A percentile compares a stretch with the other conserved stretches of the same genome.
Conservation (phyloP, 2,329 filamentous ascomycete genomes). For the Beauveria australis region DNA sequence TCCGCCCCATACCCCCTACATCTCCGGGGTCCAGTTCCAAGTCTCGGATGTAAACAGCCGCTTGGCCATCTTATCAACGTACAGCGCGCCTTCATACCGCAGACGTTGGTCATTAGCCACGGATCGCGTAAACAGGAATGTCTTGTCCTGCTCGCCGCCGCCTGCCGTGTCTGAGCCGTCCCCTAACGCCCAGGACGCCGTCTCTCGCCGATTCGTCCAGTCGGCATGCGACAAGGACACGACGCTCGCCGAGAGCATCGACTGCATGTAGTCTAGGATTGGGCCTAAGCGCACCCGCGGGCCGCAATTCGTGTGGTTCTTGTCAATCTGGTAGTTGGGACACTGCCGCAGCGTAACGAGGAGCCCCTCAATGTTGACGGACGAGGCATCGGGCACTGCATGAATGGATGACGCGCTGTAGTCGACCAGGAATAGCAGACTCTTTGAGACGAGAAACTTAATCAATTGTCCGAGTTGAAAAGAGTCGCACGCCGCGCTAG, state of each 20-base stretch:
- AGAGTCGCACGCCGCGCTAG: slow-evolving; percentile 62
- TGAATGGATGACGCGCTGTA: slow-evolving; percentile 42
- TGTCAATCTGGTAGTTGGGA: slow-evolving; percentile 66
- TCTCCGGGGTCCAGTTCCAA: slow-evolving; percentile 54
- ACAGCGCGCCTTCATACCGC: slow-evolving; percentile 40
- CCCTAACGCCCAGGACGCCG: slow-evolving; percentile 32
- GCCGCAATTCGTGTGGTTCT: slow-evolving; percentile 66
- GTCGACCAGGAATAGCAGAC: slow-evolving; percentile 51
- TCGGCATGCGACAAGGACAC: slow-evolving; percentile 35
- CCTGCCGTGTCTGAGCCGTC: slow-evolving; percentile 8
- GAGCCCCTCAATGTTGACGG: slow-evolving; percentile 53
- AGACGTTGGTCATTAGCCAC: slow-evolving; percentile 43
- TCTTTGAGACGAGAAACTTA: slow-evolving; percentile 57
- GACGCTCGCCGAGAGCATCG: slow-evolving; percentile 41
- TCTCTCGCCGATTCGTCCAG: slow-evolving; percentile 36
- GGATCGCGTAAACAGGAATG: slow-evolving; percentile 43
- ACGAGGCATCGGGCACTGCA: slow-evolving; percentile 39
- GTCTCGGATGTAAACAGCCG: slow-evolving; percentile 46
- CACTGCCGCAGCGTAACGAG: slow-evolving; percentile 55
- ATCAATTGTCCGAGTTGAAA: slow-evolving; percentile 74
- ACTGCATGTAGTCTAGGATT: slow-evolving; percentile 55
- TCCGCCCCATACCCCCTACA: slow-evolving; percentile 10
- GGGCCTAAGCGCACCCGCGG: slow-evolving; percentile 57
- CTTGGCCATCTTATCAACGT: slow-evolving; percentile 42
- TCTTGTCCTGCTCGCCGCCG: slow-evolving; percentile 14